These are phyloP conservation scores for Podila verticillata DNA, from an alignment of 192 early-diverging fungal species.

Conservation along the genomic window DNA sequence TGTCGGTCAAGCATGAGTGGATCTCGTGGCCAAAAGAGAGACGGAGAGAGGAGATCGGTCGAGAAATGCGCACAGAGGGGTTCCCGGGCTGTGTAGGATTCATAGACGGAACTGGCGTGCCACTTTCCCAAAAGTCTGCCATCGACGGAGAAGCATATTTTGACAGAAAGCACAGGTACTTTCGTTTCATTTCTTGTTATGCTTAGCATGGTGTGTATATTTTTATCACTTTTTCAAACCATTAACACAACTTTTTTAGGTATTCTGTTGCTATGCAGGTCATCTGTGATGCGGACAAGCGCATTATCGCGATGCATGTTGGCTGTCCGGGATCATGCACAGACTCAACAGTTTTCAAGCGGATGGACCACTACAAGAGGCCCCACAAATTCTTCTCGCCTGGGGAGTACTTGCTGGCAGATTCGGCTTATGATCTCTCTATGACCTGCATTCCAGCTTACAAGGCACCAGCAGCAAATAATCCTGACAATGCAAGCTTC, in stretches of 20 bases:
- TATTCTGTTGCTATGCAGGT: constrained; percentile 25
- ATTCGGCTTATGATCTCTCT: constrained; percentile 14
- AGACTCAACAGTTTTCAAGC: constrained; percentile 6
- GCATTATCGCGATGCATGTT: constrained; percentile 13
- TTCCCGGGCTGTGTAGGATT: constrained; percentile 30
- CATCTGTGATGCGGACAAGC: constrained; percentile 24
- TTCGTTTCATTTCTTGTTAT: no score
- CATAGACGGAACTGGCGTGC: constrained; percentile 11
- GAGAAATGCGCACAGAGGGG: constrained; percentile 15
- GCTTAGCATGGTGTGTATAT: not conserved
- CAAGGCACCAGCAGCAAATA: constrained; percentile 14
- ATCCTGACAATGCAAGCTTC: constrained; percentile 1
- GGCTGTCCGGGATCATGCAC: constrained; percentile 15
- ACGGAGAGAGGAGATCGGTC: constrained; percentile 7
- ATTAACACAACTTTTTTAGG: no score
- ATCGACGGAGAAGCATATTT: constrained; percentile 1
- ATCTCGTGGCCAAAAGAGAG: constrained; percentile 4
- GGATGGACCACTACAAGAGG: constrained; percentile 4
- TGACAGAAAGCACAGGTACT: constrained; percentile 9
- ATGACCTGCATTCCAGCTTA: constrained; percentile 11
- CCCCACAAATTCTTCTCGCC: constrained; percentile 2
- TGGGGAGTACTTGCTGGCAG: constrained; percentile 21
- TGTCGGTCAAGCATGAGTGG: constrained; percentile 2
- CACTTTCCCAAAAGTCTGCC: constrained; percentile 6
- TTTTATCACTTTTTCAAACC: not conserved